Base-by-base conservation (phyloP, 306 rosid species). In the Lathyrus tuberosus region DNA sequence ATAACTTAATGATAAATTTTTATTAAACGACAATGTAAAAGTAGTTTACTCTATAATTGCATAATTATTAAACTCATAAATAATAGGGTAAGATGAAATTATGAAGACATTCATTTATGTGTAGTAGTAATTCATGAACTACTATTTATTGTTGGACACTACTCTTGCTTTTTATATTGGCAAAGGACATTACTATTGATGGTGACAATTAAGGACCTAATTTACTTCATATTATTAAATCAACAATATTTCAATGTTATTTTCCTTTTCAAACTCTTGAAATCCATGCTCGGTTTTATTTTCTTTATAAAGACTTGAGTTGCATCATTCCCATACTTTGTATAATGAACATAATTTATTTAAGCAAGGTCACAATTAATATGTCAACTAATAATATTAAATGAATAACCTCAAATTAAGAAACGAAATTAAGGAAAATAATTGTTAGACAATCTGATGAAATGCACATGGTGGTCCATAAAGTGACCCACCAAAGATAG, bases 401-500 rank as follows among this genome's bases (percentile, higher is more conserved):
- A n/a, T 38, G 57, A 42, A 47, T 52, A 6, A 47, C 53, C 5
- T 59, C 18, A 35, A 15, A 48, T 38, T 37, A 67, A 46, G 15
- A 17, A 41, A 5, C 40, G 41, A 1, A 63, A 62, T 46, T 46
- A 24, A 61, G 40, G 52, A 28, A 63, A 30, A 0, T 6, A 40
- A 10, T 51, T n/a, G 37, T 13, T 62, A 42, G 67, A 57, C 46
- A 43, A 41, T 31, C 42, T 28, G 74, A 46, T 69, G 41, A 52
- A 44, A 70, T 43, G 59, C 72, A 68, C 61, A 15, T 60, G 62
- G 44, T 13, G 40, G 46, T 30, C 66, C 46, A 38, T 52, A 52
- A 40, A 41, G 35, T 75, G 86, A 67, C 82, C 84, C 66, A 78
- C 69, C 44, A 68, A 2, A 49, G 71, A 62, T 22, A 41, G 54